phyloP scores from a whole-genome alignment of 768 basidiomycete genomes.

The Austroboletus festivus region DNA sequence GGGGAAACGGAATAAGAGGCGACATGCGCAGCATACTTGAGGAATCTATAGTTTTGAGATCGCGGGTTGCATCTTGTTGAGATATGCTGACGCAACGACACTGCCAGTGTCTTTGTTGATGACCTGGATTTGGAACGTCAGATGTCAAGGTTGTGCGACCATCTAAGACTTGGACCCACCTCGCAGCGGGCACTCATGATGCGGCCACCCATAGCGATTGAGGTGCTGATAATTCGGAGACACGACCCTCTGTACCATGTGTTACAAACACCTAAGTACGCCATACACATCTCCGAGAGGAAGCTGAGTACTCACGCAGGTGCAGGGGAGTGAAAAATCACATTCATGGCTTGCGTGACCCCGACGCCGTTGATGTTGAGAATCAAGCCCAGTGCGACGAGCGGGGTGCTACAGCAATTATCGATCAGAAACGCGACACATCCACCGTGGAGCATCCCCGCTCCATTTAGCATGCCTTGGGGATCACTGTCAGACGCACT shows the following conservation, averaged over 20 bases:
- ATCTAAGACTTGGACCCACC: slow-evolving; percentile 36
- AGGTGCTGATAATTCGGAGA: slow-evolving; percentile 59
- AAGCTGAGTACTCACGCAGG: slow-evolving; percentile 43
- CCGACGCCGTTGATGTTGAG: slow-evolving; percentile 67
- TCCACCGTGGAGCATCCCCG: slow-evolving; percentile 74
- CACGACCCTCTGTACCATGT: slow-evolving; percentile 47
- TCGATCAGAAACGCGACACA: slow-evolving; percentile 73
- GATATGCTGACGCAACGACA: slow-evolving; percentile 60
- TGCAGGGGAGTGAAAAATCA: slow-evolving; percentile 68
- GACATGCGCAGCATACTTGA: slow-evolving; percentile 2
- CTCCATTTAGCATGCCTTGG: slow-evolving; percentile 71
- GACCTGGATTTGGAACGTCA: slow-evolving; percentile 39
- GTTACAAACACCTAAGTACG: slow-evolving; percentile 1
- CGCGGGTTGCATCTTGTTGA: slow-evolving; percentile 72
- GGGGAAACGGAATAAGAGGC: background rate
- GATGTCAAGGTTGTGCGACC: background rate
- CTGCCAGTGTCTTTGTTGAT: slow-evolving; percentile 56
- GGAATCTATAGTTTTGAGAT: slow-evolving; percentile 42
- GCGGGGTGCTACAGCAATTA: slow-evolving; percentile 67
- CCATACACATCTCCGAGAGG: slow-evolving; percentile 1
- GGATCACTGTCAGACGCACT: slow-evolving; percentile 1
- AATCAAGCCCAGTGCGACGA: slow-evolving; percentile 62
- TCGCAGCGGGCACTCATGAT: slow-evolving; percentile 73
- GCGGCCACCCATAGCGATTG: slow-evolving; percentile 62
- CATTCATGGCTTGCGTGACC: slow-evolving; percentile 69